Evolutionary conservation across 306 rosid genomes (phyloP).

Genomic region (Sechiopsis laciniata): DNA sequence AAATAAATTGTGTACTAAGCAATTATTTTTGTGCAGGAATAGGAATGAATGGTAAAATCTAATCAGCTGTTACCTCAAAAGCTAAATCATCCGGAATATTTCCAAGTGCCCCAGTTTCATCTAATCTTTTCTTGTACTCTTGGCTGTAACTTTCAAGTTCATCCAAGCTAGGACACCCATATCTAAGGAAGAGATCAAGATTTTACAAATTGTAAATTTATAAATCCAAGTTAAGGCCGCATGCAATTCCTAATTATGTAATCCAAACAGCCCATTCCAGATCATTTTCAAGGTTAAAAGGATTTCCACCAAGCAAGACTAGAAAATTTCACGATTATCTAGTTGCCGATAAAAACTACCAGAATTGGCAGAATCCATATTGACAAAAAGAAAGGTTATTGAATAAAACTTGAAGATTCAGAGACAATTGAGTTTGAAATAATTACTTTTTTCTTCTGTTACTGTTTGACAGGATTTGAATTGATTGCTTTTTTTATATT

Average conservation of each 20-base stretch:
- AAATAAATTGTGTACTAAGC: neutral
- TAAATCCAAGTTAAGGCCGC: constrained; percentile 5
- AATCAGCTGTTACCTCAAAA: constrained; percentile 51
- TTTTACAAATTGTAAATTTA: constrained; percentile 16
- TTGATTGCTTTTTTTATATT: neutral
- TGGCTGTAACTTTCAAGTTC: constrained; percentile 69
- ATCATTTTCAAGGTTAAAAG: neutral
- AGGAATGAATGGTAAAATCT: neutral
- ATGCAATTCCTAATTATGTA: neutral
- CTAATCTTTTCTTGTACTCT: constrained; percentile 68
- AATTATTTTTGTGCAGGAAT: neutral
- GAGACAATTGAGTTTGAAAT: neutral
- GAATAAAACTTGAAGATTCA: neutral
- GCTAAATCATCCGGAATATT: constrained; percentile 78
- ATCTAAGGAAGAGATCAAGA: constrained; percentile 37
- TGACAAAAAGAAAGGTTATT: neutral
- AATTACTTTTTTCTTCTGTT: neutral
- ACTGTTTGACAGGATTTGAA: neutral
- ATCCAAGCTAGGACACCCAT: constrained; percentile 80
- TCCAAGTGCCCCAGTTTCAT: constrained; percentile 70
- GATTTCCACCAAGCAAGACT: neutral
- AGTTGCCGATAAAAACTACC: neutral
- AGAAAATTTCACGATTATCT: neutral
- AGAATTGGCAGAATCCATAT: neutral
- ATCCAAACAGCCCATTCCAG: constrained; percentile 8